A percentile compares a stretch with the other conserved stretches of the same genome.
These are phyloP conservation scores for Chalaropsis ovoidea DNA, from an alignment of 2,329 filamentous ascomycete genomes.

Conservation along the genomic window DNA sequence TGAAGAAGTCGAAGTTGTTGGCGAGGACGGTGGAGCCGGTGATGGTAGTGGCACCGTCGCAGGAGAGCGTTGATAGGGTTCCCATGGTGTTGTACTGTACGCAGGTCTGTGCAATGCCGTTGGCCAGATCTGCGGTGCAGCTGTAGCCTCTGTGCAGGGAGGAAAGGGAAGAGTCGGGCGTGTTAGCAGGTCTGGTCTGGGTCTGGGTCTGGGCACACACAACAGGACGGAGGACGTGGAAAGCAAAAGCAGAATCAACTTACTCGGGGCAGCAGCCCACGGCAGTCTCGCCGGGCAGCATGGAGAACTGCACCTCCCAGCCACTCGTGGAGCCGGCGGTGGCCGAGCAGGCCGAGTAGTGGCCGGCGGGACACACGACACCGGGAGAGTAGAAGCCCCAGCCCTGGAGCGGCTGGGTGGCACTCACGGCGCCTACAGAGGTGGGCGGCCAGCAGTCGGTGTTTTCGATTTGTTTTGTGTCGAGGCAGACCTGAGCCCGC, in stretches of 20 bases:
- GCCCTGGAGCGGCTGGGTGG: slow-evolving; percentile 25
- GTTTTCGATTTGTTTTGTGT: slow-evolving; percentile 23
- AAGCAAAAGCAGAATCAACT: slow-evolving; percentile 23
- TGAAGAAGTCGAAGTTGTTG: slow-evolving; percentile 13
- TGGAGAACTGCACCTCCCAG: slow-evolving; percentile 30
- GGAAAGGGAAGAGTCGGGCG: not conserved
- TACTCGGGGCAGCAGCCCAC: slow-evolving; percentile 32
- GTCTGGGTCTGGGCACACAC: too few species aligned
- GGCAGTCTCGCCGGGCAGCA: slow-evolving; percentile 30
- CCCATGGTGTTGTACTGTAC: slow-evolving; percentile 25
- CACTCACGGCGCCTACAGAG: slow-evolving; percentile 6
- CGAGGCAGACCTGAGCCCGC: slow-evolving; percentile 19
- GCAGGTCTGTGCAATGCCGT: slow-evolving; percentile 26
- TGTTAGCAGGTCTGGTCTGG: slow-evolving; percentile 21
- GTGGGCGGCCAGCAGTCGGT: slow-evolving; percentile 23
- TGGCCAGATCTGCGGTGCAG: slow-evolving; percentile 27
- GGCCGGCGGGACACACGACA: slow-evolving; percentile 31
- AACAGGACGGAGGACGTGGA: not conserved
- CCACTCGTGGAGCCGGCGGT: slow-evolving; percentile 28
- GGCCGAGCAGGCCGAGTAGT: slow-evolving; percentile 31
- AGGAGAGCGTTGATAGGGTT: slow-evolving; percentile 25
- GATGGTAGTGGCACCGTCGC: slow-evolving; percentile 20
- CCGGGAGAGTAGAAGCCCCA: slow-evolving; percentile 34
- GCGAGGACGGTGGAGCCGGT: slow-evolving; percentile 18
- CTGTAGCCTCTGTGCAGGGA: slow-evolving; percentile 26